Evolutionary conservation across 495 filamentous ascomycete species (phyloP).

Genomic region (Penicillium lagena): DNA sequence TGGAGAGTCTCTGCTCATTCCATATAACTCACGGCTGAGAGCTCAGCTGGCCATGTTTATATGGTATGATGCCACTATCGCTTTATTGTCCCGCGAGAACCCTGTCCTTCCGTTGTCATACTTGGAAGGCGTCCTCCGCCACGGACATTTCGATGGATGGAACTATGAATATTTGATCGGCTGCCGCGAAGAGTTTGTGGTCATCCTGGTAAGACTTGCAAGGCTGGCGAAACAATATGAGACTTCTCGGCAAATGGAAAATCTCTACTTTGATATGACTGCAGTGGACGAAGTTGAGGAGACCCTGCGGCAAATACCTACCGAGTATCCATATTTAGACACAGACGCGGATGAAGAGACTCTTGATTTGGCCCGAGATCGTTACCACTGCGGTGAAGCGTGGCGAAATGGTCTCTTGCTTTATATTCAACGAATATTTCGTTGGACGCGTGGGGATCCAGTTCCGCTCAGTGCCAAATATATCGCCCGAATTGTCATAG

Average conservation of each 20-base stretch:
- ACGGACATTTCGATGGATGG: slow-evolving; percentile 5
- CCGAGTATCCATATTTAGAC: background rate
- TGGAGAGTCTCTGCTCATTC: background rate
- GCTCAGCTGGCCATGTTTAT: slow-evolving; percentile 2
- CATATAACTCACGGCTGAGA: background rate
- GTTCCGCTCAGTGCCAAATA: background rate
- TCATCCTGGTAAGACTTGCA: slow-evolving; percentile 8
- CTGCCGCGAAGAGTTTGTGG: slow-evolving; percentile 10
- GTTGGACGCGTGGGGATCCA: slow-evolving; percentile 5
- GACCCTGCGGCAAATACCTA: background rate
- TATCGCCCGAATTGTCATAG: background rate
- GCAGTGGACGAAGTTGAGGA: slow-evolving; percentile 9
- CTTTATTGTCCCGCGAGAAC: slow-evolving; percentile 9
- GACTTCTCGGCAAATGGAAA: slow-evolving; percentile 6
- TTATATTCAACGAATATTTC: slow-evolving; percentile 17
- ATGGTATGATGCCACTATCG: slow-evolving; percentile 18
- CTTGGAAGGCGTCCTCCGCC: slow-evolving; percentile 6
- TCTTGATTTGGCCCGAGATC: slow-evolving; percentile 14
- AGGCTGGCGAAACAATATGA: slow-evolving; percentile 11
- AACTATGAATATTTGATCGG: slow-evolving; percentile 14
- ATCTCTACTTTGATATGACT: slow-evolving; percentile 11
- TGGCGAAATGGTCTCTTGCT: slow-evolving; percentile 18
- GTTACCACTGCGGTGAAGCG: slow-evolving; percentile 13
- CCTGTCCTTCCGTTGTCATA: slow-evolving; percentile 11
- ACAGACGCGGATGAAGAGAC: slow-evolving; percentile 4